Evolutionary conservation across 257 asterid genomes (phyloP).

Genomic region (Knoxia roxburghii): DNA sequence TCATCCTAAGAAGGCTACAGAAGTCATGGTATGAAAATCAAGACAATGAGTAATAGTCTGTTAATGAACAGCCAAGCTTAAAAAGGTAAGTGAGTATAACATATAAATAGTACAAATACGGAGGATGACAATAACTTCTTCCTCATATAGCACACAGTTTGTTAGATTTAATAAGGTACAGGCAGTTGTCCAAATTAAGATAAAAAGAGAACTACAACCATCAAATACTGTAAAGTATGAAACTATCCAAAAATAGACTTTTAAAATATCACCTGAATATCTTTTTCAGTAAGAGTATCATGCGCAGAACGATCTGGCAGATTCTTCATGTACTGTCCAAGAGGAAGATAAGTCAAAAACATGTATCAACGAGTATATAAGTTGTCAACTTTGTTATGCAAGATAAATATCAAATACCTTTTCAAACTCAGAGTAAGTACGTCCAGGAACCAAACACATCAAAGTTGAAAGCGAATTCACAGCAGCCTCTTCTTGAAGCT

Average conservation of each 20-base stretch:
- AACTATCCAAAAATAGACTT: background rate
- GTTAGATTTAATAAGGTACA: background rate
- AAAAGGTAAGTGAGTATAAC: background rate
- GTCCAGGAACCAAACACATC: conserved; percentile 85
- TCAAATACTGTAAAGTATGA: too few species aligned
- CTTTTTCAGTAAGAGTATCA: conserved; percentile 63
- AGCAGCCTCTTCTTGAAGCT: conserved; percentile 74
- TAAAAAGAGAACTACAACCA: background rate
- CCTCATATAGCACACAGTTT: background rate
- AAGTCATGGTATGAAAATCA: background rate
- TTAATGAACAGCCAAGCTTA: background rate
- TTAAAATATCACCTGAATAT: conserved; percentile 60
- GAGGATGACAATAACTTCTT: background rate
- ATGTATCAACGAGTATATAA: background rate
- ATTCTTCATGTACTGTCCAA: conserved; percentile 62
- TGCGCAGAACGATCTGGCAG: conserved; percentile 73
- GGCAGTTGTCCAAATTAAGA: background rate
- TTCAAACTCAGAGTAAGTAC: conserved; percentile 73
- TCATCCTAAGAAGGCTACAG: too few species aligned
- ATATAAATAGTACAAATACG: background rate
- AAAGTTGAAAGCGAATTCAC: conserved; percentile 64
- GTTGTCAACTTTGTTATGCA: conserved; percentile 8
- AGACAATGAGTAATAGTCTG: background rate
- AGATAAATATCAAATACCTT: conserved; percentile 48
- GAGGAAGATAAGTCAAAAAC: conserved; percentile 18